A percentile compares a stretch with the other conserved stretches of the same genome.
Conservation (phyloP, 768 basidiomycete genomes). For the Cystobasidium tubakii region DNA sequence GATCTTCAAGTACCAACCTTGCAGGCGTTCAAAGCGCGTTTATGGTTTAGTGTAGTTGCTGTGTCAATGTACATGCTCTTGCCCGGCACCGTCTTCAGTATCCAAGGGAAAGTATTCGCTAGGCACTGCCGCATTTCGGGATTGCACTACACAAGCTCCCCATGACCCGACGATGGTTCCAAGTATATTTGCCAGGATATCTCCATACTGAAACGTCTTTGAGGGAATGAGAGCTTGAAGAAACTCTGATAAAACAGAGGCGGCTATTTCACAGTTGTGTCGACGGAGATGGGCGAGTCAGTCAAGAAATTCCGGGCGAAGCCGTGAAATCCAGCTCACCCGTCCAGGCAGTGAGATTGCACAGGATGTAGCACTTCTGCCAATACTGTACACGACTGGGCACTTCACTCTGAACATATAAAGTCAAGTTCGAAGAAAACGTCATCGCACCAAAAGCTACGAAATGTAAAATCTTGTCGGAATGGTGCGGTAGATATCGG, state of each 20-base stretch:
- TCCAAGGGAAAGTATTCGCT: constrained; percentile 4
- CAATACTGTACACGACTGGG: constrained; percentile 35
- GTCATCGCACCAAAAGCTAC: constrained; percentile 38
- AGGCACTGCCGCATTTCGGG: not conserved
- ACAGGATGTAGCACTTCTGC: constrained; percentile 31
- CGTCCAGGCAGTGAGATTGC: constrained; percentile 32
- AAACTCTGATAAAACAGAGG: constrained; percentile 41
- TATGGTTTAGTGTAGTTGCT: too few species aligned
- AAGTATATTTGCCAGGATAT: constrained; percentile 43
- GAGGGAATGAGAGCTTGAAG: constrained; percentile 43
- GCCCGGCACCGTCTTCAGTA: not conserved
- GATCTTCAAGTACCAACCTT: too few species aligned
- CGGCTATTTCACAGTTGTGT: too few species aligned
- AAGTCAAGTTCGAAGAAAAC: constrained; percentile 37
- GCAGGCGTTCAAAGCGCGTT: too few species aligned
- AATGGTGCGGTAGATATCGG: constrained; percentile 2
- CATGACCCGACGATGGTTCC: constrained; percentile 37
- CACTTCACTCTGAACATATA: constrained; percentile 36
- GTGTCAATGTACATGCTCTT: too few species aligned
- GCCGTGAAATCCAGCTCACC: too few species aligned
- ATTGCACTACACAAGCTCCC: not conserved
- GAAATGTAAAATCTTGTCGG: constrained; percentile 39
- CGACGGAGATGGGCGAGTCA: too few species aligned
- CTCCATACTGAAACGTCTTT: constrained; percentile 44
- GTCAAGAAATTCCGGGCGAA: too few species aligned